Conservation (phyloP, 192 early-diverging fungal species). For the Backusella morwellensis region DNA sequence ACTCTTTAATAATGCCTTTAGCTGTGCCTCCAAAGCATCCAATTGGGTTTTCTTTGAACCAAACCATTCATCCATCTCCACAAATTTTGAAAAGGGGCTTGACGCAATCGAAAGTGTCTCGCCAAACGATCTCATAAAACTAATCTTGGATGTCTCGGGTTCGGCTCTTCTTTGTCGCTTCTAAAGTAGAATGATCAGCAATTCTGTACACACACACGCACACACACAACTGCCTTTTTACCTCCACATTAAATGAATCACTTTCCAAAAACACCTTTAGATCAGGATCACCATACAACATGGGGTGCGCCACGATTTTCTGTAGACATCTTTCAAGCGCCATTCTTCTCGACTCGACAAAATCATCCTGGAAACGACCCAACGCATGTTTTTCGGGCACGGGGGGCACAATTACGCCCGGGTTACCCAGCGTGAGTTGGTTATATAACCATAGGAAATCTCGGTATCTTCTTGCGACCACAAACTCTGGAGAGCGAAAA, state of each 20-base stretch:
- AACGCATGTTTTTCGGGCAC: constrained; percentile 93
- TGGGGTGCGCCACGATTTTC: constrained; percentile 79
- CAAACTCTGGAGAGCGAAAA: constrained; percentile 75
- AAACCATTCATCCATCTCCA: constrained; percentile 79
- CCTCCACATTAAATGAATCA: constrained; percentile 76
- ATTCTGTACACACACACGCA: not conserved
- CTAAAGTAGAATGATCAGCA: constrained; percentile 26
- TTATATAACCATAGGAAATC: constrained; percentile 95
- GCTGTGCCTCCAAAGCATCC: constrained; percentile 75
- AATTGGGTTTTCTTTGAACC: constrained; percentile 70
- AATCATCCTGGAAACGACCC: constrained; percentile 92
- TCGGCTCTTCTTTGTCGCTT: constrained; percentile 49
- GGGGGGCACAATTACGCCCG: constrained; percentile 89
- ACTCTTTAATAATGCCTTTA: constrained; percentile 72
- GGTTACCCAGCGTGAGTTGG: constrained; percentile 73
- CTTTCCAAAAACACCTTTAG: constrained; percentile 87
- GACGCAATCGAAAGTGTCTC: constrained; percentile 64
- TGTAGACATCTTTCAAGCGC: constrained; percentile 81
- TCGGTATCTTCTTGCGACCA: constrained; percentile 83
- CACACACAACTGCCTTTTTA: constrained; percentile 21
- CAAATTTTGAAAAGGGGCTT: constrained; percentile 59
- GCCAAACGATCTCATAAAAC: constrained; percentile 68
- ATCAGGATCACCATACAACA: constrained; percentile 79
- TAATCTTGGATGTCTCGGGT: constrained; percentile 32
- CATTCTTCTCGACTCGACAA: constrained; percentile 84